phyloP scores from a whole-genome alignment of 2,329 filamentous ascomycete species.

The Elsinoe batatas region DNA sequence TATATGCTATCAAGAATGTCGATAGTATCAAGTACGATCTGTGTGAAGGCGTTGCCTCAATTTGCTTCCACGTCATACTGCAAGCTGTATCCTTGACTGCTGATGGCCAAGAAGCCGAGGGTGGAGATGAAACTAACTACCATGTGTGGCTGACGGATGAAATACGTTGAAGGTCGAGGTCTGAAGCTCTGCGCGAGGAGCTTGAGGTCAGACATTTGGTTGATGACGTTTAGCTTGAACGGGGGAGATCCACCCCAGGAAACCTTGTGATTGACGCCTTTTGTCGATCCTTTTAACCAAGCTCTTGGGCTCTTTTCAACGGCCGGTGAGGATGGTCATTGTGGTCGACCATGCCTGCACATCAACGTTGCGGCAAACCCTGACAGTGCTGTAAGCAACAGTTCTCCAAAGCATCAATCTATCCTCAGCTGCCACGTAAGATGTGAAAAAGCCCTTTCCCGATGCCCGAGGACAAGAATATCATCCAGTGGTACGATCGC shows the following conservation, averaged over 20 bases:
- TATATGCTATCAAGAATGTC: conserved; percentile 37
- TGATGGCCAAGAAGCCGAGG: background rate
- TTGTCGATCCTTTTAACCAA: conserved; percentile 9
- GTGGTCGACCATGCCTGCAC: no score
- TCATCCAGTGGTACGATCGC: background rate
- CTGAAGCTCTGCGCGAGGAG: background rate
- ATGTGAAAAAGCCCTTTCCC: background rate
- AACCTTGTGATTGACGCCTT: background rate
- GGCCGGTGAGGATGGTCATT: background rate
- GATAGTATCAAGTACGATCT: conserved; percentile 37
- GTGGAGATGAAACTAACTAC: background rate
- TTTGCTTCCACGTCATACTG: conserved; percentile 33
- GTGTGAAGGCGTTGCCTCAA: conserved; percentile 38
- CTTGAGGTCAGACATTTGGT: background rate
- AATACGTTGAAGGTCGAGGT: background rate
- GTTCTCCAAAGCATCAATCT: background rate
- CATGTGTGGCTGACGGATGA: background rate
- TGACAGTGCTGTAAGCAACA: no score
- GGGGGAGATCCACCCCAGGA: background rate
- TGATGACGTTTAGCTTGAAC: conserved; percentile 4
- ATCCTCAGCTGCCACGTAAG: background rate
- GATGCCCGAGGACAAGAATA: background rate
- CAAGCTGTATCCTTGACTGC: background rate
- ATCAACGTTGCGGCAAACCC: no score
- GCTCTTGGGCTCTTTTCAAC: background rate